These are phyloP conservation scores for Amoeboaphelidium occidentale DNA, from an alignment of 371 early-diverging fungal genomes.

Conservation along the genomic window DNA sequence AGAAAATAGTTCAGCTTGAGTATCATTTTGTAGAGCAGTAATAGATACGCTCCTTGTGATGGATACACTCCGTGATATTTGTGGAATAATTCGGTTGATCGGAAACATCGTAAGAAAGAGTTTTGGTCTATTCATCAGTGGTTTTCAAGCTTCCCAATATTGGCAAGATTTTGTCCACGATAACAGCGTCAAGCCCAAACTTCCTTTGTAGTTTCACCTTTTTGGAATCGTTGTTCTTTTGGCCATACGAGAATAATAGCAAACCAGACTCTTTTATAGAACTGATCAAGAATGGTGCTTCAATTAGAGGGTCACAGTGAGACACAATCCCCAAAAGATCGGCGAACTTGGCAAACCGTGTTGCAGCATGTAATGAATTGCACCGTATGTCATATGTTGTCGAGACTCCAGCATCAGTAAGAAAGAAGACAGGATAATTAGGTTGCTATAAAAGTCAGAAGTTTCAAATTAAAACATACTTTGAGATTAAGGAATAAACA, in stretches of 20 bases:
- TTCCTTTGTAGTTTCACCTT: slow-evolving; percentile 40
- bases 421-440: slow-evolving; percentile 54
- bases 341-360: slow-evolving; percentile 47
- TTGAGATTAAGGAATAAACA: slow-evolving; percentile 58
- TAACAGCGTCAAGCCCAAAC: slow-evolving; percentile 24
- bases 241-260: slow-evolving; percentile 65
- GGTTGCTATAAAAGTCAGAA: too few relatives aligned
- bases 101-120: too few relatives aligned
- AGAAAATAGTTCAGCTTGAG: too few relatives aligned
- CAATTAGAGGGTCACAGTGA: slow-evolving; percentile 41
- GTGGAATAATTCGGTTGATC: too few relatives aligned
- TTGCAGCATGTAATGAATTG: slow-evolving; percentile 56
- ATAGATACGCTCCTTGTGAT: too few relatives aligned
- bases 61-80: too few relatives aligned
- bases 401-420: slow-evolving; percentile 60
- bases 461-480: slow-evolving; percentile 21
- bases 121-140: too few relatives aligned
- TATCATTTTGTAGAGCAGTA: too few relatives aligned
- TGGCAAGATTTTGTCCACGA: slow-evolving; percentile 14
- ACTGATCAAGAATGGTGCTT: slow-evolving; percentile 44
- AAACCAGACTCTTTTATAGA: slow-evolving; percentile 44
- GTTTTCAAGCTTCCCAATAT: neutral
- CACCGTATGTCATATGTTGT: slow-evolving; percentile 52
- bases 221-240: slow-evolving; percentile 43
- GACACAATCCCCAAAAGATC: slow-evolving; percentile 62